Evolutionary conservation across 495 filamentous ascomycete species (phyloP).

Genomic region (Evansstolkia leycettana): DNA sequence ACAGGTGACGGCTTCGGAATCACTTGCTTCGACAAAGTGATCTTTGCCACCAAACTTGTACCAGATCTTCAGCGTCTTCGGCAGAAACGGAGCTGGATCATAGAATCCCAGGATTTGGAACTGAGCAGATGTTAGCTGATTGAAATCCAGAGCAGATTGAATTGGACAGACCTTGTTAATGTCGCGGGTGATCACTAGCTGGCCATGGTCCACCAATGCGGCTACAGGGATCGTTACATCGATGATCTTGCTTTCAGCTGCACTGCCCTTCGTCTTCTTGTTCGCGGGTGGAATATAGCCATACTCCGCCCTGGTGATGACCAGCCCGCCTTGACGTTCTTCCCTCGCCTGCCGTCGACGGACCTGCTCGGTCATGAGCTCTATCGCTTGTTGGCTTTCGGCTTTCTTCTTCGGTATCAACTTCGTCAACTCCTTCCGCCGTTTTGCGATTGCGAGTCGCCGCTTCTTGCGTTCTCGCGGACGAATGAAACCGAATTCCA

Average conservation of each 20-base stretch:
- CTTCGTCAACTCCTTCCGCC: constrained; percentile 27
- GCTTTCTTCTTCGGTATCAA: constrained; percentile 28
- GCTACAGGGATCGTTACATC: constrained; percentile 40
- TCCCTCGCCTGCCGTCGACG: constrained; percentile 32
- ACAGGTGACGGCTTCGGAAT: constrained; percentile 29
- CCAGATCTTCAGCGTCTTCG: constrained; percentile 40
- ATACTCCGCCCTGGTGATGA: constrained; percentile 32
- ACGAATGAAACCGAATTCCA: constrained; percentile 36
- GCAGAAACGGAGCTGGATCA: constrained; percentile 40
- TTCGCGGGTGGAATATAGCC: constrained; percentile 20
- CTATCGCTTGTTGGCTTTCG: constrained; percentile 40
- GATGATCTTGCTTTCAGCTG: constrained; percentile 15
- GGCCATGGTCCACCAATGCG: constrained; percentile 33
- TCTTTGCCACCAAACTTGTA: constrained; percentile 37
- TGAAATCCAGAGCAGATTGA: too few relatives aligned
- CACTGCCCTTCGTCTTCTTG: constrained; percentile 13
- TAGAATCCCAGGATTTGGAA: constrained; percentile 44
- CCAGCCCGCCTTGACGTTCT: constrained; percentile 20
- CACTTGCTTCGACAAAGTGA: constrained; percentile 31
- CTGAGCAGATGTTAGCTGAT: constrained; percentile 16
- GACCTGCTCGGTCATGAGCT: constrained; percentile 39
- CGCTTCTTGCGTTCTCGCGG: constrained; percentile 25
- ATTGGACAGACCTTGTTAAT: constrained; percentile 32
- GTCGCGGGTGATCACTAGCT: constrained; percentile 30
- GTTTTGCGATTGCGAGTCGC: constrained; percentile 20